Evolutionary conservation across 2,329 filamentous ascomycete genomes (phyloP).

Genomic region (Fusarium floridanum): DNA sequence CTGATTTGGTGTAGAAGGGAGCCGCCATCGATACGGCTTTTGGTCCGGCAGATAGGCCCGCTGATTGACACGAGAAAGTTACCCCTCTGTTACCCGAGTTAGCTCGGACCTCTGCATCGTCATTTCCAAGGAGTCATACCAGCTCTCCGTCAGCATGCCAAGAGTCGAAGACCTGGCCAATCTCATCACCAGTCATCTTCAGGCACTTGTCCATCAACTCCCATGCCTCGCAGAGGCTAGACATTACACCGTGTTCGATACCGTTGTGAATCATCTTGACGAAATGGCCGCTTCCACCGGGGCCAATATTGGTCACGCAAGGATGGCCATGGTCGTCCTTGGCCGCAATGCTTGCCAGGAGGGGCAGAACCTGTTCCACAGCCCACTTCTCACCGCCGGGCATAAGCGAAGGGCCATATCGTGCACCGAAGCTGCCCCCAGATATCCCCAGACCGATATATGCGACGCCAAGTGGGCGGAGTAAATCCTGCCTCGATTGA

Average conservation of each 20-base stretch:
- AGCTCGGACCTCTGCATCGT: not conserved
- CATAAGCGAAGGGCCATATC: conserved; percentile 69
- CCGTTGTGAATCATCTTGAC: conserved; percentile 84
- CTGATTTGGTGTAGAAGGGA: conserved; percentile 72
- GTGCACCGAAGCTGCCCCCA: conserved; percentile 76
- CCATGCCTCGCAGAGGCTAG: conserved; percentile 74
- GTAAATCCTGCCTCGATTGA: conserved; percentile 70
- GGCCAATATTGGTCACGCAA: conserved; percentile 72
- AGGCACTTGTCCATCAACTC: conserved; percentile 70
- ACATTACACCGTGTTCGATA: conserved; percentile 80
- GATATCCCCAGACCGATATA: conserved; percentile 78
- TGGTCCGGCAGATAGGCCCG: conserved; percentile 69
- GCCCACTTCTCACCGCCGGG: conserved; percentile 71
- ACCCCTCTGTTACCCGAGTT: conserved; percentile 44
- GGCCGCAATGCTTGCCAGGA: conserved; percentile 71
- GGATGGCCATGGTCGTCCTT: conserved; percentile 69
- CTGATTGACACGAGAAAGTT: conserved; percentile 75
- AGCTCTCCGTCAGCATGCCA: conserved; percentile 73
- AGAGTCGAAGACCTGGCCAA: conserved; percentile 68
- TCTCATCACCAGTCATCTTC: conserved; percentile 70
- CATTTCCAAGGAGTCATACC: not conserved
- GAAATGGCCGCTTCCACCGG: conserved; percentile 75
- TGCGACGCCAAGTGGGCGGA: conserved; percentile 67
- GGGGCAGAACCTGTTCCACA: conserved; percentile 70
- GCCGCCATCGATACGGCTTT: conserved; percentile 53